Evolutionary conservation across 2,329 filamentous ascomycete species (phyloP).

Genomic region (Fusarium sp.): DNA sequence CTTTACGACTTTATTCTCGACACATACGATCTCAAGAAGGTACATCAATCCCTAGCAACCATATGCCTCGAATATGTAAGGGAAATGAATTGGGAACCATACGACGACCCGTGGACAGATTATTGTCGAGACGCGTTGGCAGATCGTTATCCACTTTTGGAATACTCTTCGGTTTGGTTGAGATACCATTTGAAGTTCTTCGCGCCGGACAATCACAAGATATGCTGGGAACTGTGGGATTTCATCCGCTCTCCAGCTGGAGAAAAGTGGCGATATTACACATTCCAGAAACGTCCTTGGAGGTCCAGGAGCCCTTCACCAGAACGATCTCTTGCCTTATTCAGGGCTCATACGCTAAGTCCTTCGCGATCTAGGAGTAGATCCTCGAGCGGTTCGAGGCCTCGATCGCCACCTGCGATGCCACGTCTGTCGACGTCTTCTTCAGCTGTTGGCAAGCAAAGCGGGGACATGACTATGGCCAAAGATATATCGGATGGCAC

Average conservation of each 20-base stretch:
- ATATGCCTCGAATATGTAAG: slow-evolving; percentile 29
- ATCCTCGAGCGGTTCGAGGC: background rate
- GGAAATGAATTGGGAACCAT: slow-evolving; percentile 23
- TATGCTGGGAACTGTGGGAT: slow-evolving; percentile 29
- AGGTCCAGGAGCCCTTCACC: background rate
- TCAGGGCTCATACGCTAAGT: background rate
- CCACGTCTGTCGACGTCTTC: background rate
- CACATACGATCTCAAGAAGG: slow-evolving; percentile 29
- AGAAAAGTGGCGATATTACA: slow-evolving; percentile 21
- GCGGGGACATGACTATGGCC: background rate
- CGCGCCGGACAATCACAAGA: slow-evolving; percentile 1
- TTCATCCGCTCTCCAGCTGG: slow-evolving; percentile 35
- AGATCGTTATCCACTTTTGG: slow-evolving; percentile 14
- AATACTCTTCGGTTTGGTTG: slow-evolving; percentile 28
- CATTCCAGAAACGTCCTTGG: background rate
- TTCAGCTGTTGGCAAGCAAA: background rate
- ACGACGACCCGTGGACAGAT: background rate
- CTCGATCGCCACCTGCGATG: background rate
- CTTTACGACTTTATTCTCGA: slow-evolving; percentile 39
- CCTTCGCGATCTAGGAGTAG: background rate
- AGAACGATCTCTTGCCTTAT: background rate
- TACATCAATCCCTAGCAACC: slow-evolving; percentile 26
- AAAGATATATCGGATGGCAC: background rate
- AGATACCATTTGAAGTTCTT: slow-evolving; percentile 31
- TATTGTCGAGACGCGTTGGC: background rate